Percentiles rank a stretch among this genome's conserved stretches.
Conservation (phyloP, 768 basidiomycete species). For the Goffeauzyma gilvescens region DNA sequence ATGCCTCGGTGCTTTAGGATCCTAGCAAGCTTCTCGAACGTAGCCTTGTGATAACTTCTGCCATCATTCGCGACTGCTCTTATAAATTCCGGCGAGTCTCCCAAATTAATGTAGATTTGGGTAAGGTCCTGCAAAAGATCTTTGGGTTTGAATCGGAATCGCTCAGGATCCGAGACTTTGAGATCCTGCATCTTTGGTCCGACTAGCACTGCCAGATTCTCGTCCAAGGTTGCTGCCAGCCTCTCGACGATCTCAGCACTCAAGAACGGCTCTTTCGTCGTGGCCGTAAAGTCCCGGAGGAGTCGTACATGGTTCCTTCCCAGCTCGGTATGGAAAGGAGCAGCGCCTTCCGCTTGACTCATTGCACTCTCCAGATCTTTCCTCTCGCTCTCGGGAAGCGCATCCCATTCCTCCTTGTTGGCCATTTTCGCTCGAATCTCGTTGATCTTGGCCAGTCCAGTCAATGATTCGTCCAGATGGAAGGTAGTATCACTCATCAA, state of each 20-base stretch:
- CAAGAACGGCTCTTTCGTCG: slow-evolving; percentile 82
- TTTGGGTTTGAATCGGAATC: slow-evolving; percentile 72
- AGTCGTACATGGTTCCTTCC: slow-evolving; percentile 77
- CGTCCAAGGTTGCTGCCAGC: slow-evolving; percentile 69
- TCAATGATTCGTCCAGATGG: slow-evolving; percentile 86
- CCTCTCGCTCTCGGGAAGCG: slow-evolving; percentile 48
- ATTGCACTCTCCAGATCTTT: slow-evolving; percentile 66
- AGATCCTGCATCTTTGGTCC: slow-evolving; percentile 78
- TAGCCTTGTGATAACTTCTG: slow-evolving; percentile 62
- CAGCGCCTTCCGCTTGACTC: slow-evolving; percentile 61
- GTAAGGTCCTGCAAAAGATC: slow-evolving; percentile 66
- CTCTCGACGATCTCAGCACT: slow-evolving; percentile 88
- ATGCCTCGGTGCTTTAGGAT: slow-evolving; percentile 46
- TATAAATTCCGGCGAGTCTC: slow-evolving; percentile 58
- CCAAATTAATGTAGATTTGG: slow-evolving; percentile 75
- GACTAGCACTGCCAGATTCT: slow-evolving; percentile 72
- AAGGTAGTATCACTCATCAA: slow-evolving; percentile 99
- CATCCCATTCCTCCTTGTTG: slow-evolving; percentile 49
- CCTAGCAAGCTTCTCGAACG: slow-evolving; percentile 60
- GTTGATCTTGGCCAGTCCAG: slow-evolving; percentile 71
- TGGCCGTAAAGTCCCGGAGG: slow-evolving; percentile 75
- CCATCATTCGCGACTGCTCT: slow-evolving; percentile 82
- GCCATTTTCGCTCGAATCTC: slow-evolving; percentile 71
- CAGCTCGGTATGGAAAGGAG: slow-evolving; percentile 67
- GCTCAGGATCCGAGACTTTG: slow-evolving; percentile 64